phyloP scores from a whole-genome alignment of 306 rosid species.

The Lathyrus tuberosus region DNA sequence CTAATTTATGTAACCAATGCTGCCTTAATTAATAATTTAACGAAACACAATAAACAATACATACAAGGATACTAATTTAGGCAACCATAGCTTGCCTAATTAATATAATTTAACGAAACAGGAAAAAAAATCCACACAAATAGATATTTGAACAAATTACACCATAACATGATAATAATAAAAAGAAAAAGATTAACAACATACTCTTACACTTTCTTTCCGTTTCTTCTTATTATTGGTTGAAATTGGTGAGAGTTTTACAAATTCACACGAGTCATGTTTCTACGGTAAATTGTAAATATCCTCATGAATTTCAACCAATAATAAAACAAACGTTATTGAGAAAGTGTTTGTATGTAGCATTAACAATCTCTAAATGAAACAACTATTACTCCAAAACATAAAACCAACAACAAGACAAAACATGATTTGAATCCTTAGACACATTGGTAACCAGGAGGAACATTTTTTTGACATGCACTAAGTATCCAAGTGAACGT shows the following conservation, averaged over 20 bases:
- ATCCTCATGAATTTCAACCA: background rate
- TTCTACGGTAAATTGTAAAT: background rate
- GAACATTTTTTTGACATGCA: slow-evolving; percentile 76
- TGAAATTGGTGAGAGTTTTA: background rate
- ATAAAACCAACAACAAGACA: too few relatives aligned
- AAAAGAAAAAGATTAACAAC: background rate
- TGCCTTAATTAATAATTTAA: too few relatives aligned
- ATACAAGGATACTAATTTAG: background rate
- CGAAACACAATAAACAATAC: too few relatives aligned
- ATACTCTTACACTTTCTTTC: background rate
- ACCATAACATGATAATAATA: background rate
- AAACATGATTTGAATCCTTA: background rate
- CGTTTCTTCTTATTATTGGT: background rate
- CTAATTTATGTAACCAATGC: too few relatives aligned
- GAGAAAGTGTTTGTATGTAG: too few relatives aligned
- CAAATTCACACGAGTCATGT: background rate
- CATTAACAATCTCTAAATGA: too few relatives aligned
- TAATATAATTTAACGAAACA: slow-evolving; percentile 14
- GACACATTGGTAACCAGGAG: slow-evolving; percentile 68
- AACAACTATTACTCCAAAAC: too few relatives aligned
- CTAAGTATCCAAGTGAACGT: slow-evolving; percentile 61
- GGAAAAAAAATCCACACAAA: background rate
- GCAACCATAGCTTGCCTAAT: slow-evolving; percentile 43
- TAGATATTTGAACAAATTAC: background rate
- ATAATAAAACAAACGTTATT: background rate